Base-by-base conservation (phyloP, 306 rosid genomes). In the Acacia crassicarpa region DNA sequence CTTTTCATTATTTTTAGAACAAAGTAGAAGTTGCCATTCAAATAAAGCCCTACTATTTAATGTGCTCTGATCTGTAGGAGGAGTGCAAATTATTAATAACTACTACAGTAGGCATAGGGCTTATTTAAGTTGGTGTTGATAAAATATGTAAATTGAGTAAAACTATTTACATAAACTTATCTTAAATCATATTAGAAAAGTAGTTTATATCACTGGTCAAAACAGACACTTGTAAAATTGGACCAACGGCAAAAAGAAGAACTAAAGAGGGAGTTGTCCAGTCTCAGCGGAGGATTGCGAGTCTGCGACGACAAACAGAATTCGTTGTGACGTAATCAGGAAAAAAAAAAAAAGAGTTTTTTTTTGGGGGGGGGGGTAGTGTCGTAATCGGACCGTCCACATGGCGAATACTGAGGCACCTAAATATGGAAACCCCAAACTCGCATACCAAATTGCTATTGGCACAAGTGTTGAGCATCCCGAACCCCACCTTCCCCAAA, bases 401-500 rank as follows among this genome's bases (percentile, higher is more conserved):
- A 8, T 82, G 91, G 78, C 83, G 9, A 5, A 6, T 5, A 25
- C 43, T 49, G n/a, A 9, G 12, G 40, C 41, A 9, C 8, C 81
- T 75, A 82, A 73, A 67, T 69, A 74, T 56, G 41, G 84, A 49
- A 82, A 81, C 58, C 77, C 61, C 1, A 32, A 46, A 13, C 1
- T 12, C n/a, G 0, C 7, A 23, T 54, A 72, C 75, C 81, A 6
- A 6, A 4, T 0, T 40, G 33, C 69, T 14, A 83, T 82, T 75
- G 78, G 83, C 27, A 76, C 88, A 85, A 84, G 85, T 85, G 87
- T 79, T 75, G 80, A 8, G 75, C 83, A 84, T 81, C 84, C 72
- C 48, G 62, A 74, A 81, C 48, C 43, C 27, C 25, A 23, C 38
- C 16, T 72, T 11, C 63, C 77, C 75, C 6, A 3, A 8, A 45